phyloP scores from a whole-genome alignment of 495 filamentous ascomycete genomes.

The Xylaria telfairii region DNA sequence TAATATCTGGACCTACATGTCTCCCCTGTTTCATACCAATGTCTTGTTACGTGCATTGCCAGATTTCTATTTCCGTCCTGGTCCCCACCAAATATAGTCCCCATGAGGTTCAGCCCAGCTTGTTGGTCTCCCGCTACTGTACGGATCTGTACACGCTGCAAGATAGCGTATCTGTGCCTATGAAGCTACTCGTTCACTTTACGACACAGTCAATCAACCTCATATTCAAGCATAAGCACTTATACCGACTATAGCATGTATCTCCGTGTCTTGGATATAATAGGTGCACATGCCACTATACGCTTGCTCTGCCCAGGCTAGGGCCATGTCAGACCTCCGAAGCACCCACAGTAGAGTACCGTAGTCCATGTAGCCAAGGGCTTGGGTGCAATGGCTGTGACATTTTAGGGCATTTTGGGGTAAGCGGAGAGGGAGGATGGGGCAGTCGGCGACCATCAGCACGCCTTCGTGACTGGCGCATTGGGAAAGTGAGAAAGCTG shows the following conservation, averaged over 20 bases:
- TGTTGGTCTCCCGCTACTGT: not conserved
- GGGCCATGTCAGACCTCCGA: not conserved
- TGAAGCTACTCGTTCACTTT: not conserved
- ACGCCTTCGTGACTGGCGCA: not conserved
- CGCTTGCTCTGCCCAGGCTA: not conserved
- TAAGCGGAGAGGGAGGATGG: not conserved
- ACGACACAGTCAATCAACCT: not conserved
- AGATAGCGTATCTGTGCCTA: not conserved
- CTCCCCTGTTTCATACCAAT: constrained; percentile 3
- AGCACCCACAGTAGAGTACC: not conserved
- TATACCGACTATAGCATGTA: not conserved
- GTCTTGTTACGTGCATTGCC: not conserved
- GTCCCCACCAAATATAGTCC: not conserved
- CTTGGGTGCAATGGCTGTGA: constrained; percentile 17
- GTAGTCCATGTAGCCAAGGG: constrained; percentile 6
- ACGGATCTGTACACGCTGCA: not conserved
- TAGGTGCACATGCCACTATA: not conserved
- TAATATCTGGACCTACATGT: not conserved
- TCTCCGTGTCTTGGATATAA: not conserved
- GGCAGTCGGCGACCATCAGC: not conserved
- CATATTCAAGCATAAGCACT: not conserved
- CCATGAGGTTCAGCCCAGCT: not conserved
- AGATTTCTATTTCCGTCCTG: not conserved
- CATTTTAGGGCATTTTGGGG: not conserved
- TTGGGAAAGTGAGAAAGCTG: not conserved